Conservation (phyloP, 345 rosid genomes). For the Melaleuca alternifolia region DNA sequence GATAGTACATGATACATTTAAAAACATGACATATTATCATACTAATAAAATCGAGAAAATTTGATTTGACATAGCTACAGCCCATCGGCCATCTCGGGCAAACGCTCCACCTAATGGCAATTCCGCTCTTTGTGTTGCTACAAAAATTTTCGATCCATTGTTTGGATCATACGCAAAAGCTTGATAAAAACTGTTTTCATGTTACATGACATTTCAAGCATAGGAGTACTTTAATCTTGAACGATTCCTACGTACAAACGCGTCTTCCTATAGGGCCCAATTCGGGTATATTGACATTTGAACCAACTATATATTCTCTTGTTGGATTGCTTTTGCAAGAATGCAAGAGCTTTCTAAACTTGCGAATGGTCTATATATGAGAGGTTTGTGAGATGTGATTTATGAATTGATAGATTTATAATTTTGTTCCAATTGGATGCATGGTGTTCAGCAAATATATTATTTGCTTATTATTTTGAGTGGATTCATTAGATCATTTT, state of each 20-base stretch:
- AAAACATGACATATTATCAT: neutral
- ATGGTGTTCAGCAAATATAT: neutral
- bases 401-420: neutral
- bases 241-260: neutral
- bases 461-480: neutral
- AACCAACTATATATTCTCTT: neutral
- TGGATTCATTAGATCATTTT: neutral
- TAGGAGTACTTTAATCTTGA: neutral
- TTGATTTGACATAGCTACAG: neutral
- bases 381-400: neutral
- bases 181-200: rapidly evolving
- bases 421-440: neutral
- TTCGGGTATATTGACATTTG: neutral
- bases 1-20: neutral
- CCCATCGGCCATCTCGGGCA: rapidly evolving
- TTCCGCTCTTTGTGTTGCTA: neutral
- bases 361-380: neutral
- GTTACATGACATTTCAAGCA: rapidly evolving
- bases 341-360: neutral
- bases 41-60: neutral
- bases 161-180: neutral
- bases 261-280: neutral
- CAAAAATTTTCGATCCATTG: neutral
- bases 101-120: neutral
- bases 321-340: neutral